A percentile compares a stretch with the other conserved stretches of the same genome.
Evolutionary conservation across 2,329 filamentous ascomycete genomes (phyloP).

Genomic region (Cladosporium halotolerans): DNA sequence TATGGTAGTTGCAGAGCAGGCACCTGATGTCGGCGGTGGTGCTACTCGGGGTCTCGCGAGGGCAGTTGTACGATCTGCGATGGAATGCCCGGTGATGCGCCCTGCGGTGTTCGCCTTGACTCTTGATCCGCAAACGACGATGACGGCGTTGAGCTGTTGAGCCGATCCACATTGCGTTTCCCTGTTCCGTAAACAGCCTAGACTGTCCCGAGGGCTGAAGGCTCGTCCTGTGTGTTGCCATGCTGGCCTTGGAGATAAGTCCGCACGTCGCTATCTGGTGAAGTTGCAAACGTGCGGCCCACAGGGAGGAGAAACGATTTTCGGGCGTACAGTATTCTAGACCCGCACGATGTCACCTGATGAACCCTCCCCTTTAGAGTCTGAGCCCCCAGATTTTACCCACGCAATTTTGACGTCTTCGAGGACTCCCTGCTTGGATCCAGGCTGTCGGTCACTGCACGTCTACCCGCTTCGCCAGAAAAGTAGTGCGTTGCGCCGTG

Average conservation of each 20-base stretch:
- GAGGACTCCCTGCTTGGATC: background rate
- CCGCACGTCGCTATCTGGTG: background rate
- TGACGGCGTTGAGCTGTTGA: background rate
- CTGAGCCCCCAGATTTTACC: slow-evolving; percentile 8
- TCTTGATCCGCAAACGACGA: background rate
- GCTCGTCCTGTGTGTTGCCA: background rate
- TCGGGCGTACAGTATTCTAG: background rate
- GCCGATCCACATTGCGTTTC: background rate
- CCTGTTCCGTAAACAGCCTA: background rate
- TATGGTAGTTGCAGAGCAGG: no score
- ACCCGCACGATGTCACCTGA: background rate
- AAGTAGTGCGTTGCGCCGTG: slow-evolving; percentile 11
- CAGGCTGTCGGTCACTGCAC: slow-evolving; percentile 6
- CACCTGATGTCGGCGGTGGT: no score
- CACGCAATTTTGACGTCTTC: slow-evolving; percentile 11
- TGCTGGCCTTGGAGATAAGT: background rate
- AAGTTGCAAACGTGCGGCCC: background rate
- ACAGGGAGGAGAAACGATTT: background rate
- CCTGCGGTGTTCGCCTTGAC: no score
- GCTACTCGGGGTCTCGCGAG: no score
- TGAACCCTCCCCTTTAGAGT: background rate
- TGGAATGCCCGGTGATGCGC: no score
- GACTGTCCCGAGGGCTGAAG: background rate
- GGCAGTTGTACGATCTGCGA: no score
- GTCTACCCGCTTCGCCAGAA: slow-evolving; percentile 9